Evolutionary conservation across 2,329 filamentous ascomycete species (phyloP).

Genomic region (Xylaria sp.): DNA sequence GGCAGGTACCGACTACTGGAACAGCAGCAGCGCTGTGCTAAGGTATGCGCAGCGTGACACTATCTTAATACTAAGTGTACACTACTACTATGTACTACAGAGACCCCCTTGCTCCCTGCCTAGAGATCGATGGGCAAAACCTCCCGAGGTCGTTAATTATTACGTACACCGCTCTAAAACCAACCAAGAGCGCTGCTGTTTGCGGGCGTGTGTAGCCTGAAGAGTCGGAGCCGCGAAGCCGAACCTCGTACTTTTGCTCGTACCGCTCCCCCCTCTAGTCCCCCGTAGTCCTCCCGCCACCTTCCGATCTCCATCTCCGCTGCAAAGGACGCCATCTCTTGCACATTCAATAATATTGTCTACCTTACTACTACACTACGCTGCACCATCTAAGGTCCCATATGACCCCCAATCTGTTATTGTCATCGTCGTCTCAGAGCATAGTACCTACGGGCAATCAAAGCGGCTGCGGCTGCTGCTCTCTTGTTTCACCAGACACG

Average conservation of each 20-base stretch:
- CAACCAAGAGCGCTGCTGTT: slow-evolving; percentile 16
- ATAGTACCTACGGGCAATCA: not conserved
- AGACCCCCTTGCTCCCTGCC: slow-evolving; percentile 8
- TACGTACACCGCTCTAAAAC: slow-evolving; percentile 36
- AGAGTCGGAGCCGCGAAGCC: slow-evolving; percentile 33
- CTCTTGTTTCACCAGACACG: not conserved
- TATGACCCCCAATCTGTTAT: not conserved
- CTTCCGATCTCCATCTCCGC: slow-evolving; percentile 5
- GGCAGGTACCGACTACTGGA: not conserved
- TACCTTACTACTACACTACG: not conserved
- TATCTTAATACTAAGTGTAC: no score
- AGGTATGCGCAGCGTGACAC: no score
- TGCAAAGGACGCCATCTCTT: slow-evolving; percentile 9
- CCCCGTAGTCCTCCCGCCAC: no score
- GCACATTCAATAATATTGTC: not conserved
- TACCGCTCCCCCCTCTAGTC: not conserved
- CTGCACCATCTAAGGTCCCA: not conserved
- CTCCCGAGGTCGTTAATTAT: slow-evolving; percentile 1
- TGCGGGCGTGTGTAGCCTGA: slow-evolving; percentile 33
- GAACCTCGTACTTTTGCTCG: not conserved
- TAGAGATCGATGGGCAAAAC: slow-evolving; percentile 17
- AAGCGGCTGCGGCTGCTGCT: not conserved
- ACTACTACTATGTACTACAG: not conserved
- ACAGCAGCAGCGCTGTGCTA: not conserved
- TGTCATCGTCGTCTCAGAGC: not conserved